Conservation (phyloP, 129 eudicot genomes). For the Flaveria robusta region DNA sequence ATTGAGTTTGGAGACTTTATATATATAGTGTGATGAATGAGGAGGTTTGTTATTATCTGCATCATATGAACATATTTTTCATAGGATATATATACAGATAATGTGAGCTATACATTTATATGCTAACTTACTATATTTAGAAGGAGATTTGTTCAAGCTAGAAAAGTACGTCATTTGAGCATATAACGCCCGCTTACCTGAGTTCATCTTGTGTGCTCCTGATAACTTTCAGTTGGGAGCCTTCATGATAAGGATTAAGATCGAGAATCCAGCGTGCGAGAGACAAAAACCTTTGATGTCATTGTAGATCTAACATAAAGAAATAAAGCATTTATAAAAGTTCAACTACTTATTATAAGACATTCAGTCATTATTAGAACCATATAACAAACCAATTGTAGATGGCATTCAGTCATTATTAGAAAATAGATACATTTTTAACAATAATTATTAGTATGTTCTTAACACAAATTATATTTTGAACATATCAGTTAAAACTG, state of each 20-base stretch:
- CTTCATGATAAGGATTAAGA: slow-evolving; percentile 34
- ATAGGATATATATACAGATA: slow-evolving; percentile 39
- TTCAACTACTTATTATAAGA: background rate
- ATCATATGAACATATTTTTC: slow-evolving; percentile 22
- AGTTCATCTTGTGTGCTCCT: slow-evolving; percentile 39
- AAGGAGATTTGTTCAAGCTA: slow-evolving; percentile 30
- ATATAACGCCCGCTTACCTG: slow-evolving; percentile 27
- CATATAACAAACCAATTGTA: slow-evolving; percentile 6
- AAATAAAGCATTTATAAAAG: slow-evolving; percentile 3
- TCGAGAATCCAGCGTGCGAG: background rate
- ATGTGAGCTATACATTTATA: slow-evolving; percentile 27
- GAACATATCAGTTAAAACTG: no score
- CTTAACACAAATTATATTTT: no score
- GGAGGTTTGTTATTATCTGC: slow-evolving; percentile 33
- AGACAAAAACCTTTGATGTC: slow-evolving; percentile 10
- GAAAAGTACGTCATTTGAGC: slow-evolving; percentile 8
- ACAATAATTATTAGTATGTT: no score
- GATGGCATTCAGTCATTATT: slow-evolving; percentile 14
- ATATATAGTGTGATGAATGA: slow-evolving; percentile 31
- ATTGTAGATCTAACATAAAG: slow-evolving; percentile 14
- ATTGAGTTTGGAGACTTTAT: slow-evolving; percentile 6
- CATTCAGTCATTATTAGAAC: slow-evolving; percentile 11
- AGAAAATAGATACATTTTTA: background rate
- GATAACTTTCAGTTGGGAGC: slow-evolving; percentile 38
- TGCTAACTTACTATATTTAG: slow-evolving; percentile 46